A percentile compares a stretch with the other conserved stretches of the same genome.
Evolutionary conservation across 2,329 filamentous ascomycete genomes (phyloP).

Genomic region (Cadophora sp.): DNA sequence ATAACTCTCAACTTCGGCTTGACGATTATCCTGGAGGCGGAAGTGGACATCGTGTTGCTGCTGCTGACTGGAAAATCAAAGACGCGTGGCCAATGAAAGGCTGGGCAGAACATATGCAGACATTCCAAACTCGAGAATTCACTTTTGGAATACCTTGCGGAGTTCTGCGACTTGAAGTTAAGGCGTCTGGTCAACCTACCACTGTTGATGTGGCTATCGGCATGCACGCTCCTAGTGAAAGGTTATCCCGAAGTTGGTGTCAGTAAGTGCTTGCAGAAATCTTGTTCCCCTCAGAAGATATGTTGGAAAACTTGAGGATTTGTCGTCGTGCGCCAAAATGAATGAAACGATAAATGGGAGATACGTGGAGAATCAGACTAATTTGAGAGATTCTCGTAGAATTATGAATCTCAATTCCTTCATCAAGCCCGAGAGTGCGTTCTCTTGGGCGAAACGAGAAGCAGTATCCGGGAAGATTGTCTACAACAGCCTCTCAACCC

Average conservation of each 20-base stretch:
- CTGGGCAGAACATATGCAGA: neutral
- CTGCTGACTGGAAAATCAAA: constrained; percentile 8
- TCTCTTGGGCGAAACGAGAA: constrained; percentile 2
- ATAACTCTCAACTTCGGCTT: neutral
- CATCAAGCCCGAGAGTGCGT: neutral
- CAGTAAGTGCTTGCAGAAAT: neutral
- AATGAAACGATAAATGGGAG: too few species aligned
- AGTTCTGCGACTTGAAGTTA: constrained; percentile 2
- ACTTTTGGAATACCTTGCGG: constrained; percentile 5
- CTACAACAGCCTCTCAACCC: neutral
- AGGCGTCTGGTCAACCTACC: neutral
- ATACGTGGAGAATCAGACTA: neutral
- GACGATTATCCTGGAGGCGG: neutral
- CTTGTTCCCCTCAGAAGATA: neutral
- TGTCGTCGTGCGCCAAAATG: too few species aligned
- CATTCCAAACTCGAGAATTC: constrained; percentile 1
- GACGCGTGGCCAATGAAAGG: constrained; percentile 1
- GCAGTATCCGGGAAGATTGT: neutral
- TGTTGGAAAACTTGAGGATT: neutral
- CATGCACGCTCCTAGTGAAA: neutral
- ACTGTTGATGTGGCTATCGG: neutral
- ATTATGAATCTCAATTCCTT: constrained; percentile 7
- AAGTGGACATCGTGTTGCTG: neutral
- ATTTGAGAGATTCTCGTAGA: neutral
- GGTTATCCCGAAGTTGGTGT: neutral